Percentiles rank a stretch among this genome's conserved stretches.
Evolutionary conservation across 2,329 filamentous ascomycete genomes (phyloP).

Genomic region (Fusarium euwallaceae): DNA sequence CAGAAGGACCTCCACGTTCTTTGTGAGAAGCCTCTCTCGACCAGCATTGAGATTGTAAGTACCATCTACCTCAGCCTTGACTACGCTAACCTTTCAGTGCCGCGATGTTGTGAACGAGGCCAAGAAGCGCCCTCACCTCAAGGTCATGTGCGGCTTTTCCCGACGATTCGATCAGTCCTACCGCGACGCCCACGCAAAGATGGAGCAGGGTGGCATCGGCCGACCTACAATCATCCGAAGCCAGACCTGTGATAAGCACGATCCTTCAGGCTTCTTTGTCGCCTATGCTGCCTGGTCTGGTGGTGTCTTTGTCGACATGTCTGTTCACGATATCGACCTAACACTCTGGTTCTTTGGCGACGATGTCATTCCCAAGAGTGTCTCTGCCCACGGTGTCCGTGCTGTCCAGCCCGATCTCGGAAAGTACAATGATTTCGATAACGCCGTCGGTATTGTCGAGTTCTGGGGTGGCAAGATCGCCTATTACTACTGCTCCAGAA

Average conservation of each 20-base stretch:
- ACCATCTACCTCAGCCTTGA: rapidly evolving
- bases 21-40: slow-evolving; percentile 72
- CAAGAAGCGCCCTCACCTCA: slow-evolving; percentile 65
- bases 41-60: slow-evolving; percentile 53
- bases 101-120: slow-evolving; percentile 30
- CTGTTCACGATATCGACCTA: slow-evolving; percentile 73
- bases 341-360: slow-evolving; percentile 51
- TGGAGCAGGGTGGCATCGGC: slow-evolving; percentile 68
- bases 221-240: slow-evolving; percentile 71
- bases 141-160: slow-evolving; percentile 64
- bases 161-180: slow-evolving; percentile 72
- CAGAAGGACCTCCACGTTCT: slow-evolving; percentile 67
- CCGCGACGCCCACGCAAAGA: slow-evolving; percentile 68
- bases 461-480: slow-evolving; percentile 74
- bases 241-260: slow-evolving; percentile 76
- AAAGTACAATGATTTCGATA: slow-evolving; percentile 48
- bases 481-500: slow-evolving; percentile 73
- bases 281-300: slow-evolving; percentile 73
- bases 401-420: slow-evolving; percentile 48
- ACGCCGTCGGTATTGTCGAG: slow-evolving; percentile 69
- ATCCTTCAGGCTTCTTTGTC: slow-evolving; percentile 76
- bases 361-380: slow-evolving; percentile 46
- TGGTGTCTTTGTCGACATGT: slow-evolving; percentile 79
- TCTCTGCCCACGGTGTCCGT: slow-evolving; percentile 47
- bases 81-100: slow-evolving; percentile 6